phyloP scores from a whole-genome alignment of 2,329 filamentous ascomycete genomes.

The Colletotrichum orbiculare region DNA sequence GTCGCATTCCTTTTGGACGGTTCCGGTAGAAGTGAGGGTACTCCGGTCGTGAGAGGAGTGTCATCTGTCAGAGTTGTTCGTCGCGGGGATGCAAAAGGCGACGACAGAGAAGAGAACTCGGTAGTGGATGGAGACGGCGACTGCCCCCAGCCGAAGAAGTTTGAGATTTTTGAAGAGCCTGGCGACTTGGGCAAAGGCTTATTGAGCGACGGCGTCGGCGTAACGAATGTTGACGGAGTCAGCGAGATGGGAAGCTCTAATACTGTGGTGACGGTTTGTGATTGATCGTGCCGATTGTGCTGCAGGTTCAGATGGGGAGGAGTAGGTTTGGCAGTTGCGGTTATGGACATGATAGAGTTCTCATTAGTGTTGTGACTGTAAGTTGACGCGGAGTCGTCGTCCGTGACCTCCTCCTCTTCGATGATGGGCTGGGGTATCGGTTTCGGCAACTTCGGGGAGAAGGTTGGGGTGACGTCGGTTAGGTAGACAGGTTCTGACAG shows the following conservation, averaged over 20 bases:
- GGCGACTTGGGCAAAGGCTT: slow-evolving; percentile 68
- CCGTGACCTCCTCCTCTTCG: slow-evolving; percentile 50
- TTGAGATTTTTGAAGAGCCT: slow-evolving; percentile 59
- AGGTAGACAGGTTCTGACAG: slow-evolving; percentile 58
- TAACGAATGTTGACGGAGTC: slow-evolving; percentile 23
- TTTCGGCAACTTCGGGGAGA: slow-evolving; percentile 35
- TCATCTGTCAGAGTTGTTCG: slow-evolving; percentile 53
- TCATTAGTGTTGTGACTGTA: slow-evolving; percentile 50
- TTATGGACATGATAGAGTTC: slow-evolving; percentile 59
- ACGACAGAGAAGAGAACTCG: slow-evolving; percentile 65
- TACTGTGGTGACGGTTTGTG: slow-evolving; percentile 41
- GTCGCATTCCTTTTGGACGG: slow-evolving; percentile 53
- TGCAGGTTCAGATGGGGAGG: slow-evolving; percentile 65
- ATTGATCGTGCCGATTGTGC: slow-evolving; percentile 41
- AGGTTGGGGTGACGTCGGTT: slow-evolving; percentile 50
- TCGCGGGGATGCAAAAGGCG: slow-evolving; percentile 58
- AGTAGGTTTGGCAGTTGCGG: slow-evolving; percentile 57
- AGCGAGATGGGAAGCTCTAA: slow-evolving; percentile 23
- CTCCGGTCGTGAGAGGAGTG: slow-evolving; percentile 41
- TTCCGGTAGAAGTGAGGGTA: slow-evolving; percentile 39
- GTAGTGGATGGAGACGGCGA: slow-evolving; percentile 59
- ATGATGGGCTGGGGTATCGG: slow-evolving; percentile 39
- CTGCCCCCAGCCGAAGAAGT: slow-evolving; percentile 65
- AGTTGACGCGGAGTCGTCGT: slow-evolving; percentile 46
- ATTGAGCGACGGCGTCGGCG: slow-evolving; percentile 55